phyloP scores from a whole-genome alignment of 139 green algal genomes.

The Edaphochlamys debaryana region DNA sequence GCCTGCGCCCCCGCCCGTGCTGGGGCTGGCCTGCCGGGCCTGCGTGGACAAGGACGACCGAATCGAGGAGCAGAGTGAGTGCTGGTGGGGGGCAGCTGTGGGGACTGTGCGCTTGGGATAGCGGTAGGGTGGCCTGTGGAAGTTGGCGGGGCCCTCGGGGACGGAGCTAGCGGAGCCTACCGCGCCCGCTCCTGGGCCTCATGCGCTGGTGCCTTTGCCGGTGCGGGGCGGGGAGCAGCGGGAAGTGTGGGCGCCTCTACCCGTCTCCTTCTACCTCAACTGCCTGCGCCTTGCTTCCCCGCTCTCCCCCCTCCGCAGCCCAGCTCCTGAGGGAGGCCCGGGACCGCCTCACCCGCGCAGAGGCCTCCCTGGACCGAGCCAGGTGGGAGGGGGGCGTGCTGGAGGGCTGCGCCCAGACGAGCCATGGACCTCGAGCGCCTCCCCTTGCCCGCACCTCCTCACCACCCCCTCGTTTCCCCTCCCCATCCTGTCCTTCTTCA shows the following conservation, averaged over 20 bases:
- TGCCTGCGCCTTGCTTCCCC: background rate
- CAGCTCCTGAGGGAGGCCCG: constrained; percentile 14
- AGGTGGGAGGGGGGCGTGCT: background rate
- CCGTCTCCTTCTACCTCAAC: background rate
- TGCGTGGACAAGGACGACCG: constrained; percentile 14
- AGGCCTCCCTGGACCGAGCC: constrained; percentile 1
- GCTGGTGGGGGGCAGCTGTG: background rate
- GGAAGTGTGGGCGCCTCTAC: background rate
- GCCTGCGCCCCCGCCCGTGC: background rate
- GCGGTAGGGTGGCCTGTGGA: background rate
- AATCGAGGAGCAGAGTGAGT: constrained; percentile 19
- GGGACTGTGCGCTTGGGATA: background rate
- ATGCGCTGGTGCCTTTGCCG: background rate
- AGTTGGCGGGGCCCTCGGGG: too few species aligned
- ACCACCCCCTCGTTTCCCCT: background rate
- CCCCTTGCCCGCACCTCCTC: too few species aligned
- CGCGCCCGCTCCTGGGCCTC: too few species aligned
- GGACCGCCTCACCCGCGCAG: background rate
- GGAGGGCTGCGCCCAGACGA: background rate
- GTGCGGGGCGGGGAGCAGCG: too few species aligned
- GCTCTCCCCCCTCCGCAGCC: background rate
- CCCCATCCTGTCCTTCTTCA: background rate
- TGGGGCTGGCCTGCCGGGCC: background rate
- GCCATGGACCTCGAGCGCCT: too few species aligned
- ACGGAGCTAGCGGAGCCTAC: too few species aligned